Conservation (phyloP, 2,329 filamentous ascomycete species). For the Arachnomyces sp. region DNA sequence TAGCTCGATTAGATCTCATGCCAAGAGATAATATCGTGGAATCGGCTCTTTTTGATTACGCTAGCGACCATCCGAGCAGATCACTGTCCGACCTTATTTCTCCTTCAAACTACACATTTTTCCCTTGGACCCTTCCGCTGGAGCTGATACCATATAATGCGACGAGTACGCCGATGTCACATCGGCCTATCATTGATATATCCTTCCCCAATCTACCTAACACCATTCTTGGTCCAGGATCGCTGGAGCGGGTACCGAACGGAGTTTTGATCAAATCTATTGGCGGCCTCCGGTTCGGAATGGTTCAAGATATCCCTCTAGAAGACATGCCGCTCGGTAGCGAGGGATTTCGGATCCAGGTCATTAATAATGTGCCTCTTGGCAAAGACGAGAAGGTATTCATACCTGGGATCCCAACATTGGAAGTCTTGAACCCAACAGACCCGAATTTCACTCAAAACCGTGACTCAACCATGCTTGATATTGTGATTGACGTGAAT, state of each 20-base stretch:
- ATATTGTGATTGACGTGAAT: conserved; percentile 60
- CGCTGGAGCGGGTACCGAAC: conserved; percentile 50
- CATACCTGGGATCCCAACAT: conserved; percentile 66
- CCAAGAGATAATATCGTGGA: conserved; percentile 53
- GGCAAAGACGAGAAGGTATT: conserved; percentile 84
- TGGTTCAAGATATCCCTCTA: conserved; percentile 40
- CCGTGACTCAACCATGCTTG: conserved; percentile 63
- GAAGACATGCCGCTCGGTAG: conserved; percentile 9
- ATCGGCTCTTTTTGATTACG: conserved; percentile 49
- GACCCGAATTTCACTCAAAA: conserved; percentile 80
- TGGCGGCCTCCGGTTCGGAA: conserved; percentile 49
- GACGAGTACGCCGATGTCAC: conserved; percentile 64
- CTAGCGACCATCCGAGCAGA: conserved; percentile 47
- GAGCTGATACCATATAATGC: conserved; percentile 68
- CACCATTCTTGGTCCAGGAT: conserved; percentile 38
- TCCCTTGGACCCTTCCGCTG: conserved; percentile 84
- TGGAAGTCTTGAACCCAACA: conserved; percentile 55
- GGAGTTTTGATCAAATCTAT: conserved; percentile 56
- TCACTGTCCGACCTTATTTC: conserved; percentile 49
- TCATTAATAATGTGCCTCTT: conserved; percentile 71
- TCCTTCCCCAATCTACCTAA: conserved; percentile 55
- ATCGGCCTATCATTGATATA: conserved; percentile 64
- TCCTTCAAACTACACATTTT: conserved; percentile 73
- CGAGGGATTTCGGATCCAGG: conserved; percentile 54
- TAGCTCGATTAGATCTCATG: conserved; percentile 73